A percentile compares a stretch with the other conserved stretches of the same genome.
These are phyloP conservation scores for Epicoccum sorghinum DNA, from an alignment of 2,329 filamentous ascomycete genomes.

Conservation along the genomic window DNA sequence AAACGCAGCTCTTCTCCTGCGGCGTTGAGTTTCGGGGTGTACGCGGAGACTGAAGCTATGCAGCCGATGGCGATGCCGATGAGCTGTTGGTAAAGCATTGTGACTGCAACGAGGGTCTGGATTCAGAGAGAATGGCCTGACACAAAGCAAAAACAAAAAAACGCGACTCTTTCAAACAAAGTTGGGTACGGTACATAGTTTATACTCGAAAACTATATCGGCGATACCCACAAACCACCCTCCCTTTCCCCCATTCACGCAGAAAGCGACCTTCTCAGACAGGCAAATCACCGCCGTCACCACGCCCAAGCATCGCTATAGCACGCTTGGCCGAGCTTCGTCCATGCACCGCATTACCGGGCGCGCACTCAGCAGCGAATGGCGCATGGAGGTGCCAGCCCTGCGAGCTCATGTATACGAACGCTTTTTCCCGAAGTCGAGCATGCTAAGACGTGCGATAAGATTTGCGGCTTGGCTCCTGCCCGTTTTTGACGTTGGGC, in stretches of 20 bases:
- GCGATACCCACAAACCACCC: slow-evolving; percentile 1
- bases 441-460: slow-evolving; percentile 21
- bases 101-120: not conserved
- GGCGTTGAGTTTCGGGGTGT: slow-evolving; percentile 9
- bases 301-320: slow-evolving; percentile 6
- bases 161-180: not conserved
- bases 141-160: not conserved
- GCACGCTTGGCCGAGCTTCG: slow-evolving; percentile 6
- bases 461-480: slow-evolving; percentile 19
- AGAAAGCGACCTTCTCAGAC: slow-evolving; percentile 13
- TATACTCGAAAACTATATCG: not conserved
- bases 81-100: slow-evolving; percentile 10
- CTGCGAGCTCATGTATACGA: slow-evolving; percentile 2
- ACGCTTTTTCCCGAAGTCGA: slow-evolving; percentile 6
- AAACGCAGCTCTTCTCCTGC: slow-evolving; percentile 18
- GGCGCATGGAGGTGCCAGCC: not conserved
- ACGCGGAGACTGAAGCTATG: slow-evolving; percentile 7
- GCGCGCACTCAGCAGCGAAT: slow-evolving; percentile 12
- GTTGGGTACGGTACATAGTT: not conserved
- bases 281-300: not conserved
- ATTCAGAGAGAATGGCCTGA: not conserved
- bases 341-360: slow-evolving; percentile 2
- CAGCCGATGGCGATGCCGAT: slow-evolving; percentile 7
- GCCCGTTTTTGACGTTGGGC: slow-evolving; percentile 8
- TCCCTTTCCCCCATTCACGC: not conserved